A percentile compares a stretch with the other conserved stretches of the same genome.
These are phyloP conservation scores for Fusarium udum DNA, from an alignment of 2,329 filamentous ascomycete species.

Conservation along the genomic window DNA sequence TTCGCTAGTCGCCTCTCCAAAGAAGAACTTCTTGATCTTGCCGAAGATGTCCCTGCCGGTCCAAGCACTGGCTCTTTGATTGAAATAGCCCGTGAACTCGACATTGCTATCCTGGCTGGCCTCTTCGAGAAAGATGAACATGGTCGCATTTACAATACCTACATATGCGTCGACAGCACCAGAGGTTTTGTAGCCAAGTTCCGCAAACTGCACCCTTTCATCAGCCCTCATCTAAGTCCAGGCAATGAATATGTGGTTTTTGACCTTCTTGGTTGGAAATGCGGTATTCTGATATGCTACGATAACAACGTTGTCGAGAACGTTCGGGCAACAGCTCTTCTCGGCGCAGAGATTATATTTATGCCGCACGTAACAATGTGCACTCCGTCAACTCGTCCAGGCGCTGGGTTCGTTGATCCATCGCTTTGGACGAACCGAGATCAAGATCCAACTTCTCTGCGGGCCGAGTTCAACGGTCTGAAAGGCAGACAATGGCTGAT, in stretches of 20 bases:
- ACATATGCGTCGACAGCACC: neutral
- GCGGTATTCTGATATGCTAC: neutral
- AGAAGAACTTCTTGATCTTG: neutral
- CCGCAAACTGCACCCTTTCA: neutral
- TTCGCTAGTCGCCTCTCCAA: neutral
- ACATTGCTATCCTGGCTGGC: neutral
- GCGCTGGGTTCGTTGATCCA: neutral
- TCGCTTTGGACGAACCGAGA: neutral
- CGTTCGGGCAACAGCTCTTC: neutral
- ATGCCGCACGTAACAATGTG: conserved; percentile 1
- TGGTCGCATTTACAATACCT: neutral
- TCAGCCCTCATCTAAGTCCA: neutral
- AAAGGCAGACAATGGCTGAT: neutral
- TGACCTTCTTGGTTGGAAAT: neutral
- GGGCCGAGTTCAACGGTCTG: neutral
- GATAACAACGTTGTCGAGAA: neutral
- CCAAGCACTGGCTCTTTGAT: neutral
- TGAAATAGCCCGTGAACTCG: neutral
- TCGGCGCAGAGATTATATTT: neutral
- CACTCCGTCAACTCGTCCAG: neutral
- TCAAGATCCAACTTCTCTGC: neutral
- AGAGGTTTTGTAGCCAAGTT: neutral
- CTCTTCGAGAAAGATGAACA: neutral
- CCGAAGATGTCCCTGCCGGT: neutral
- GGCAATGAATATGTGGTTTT: neutral